Evolutionary conservation across 2,329 filamentous ascomycete species (phyloP), one percentile per base, ranked within the genome.

Genomic region (Cladosporium sp.): DNA sequence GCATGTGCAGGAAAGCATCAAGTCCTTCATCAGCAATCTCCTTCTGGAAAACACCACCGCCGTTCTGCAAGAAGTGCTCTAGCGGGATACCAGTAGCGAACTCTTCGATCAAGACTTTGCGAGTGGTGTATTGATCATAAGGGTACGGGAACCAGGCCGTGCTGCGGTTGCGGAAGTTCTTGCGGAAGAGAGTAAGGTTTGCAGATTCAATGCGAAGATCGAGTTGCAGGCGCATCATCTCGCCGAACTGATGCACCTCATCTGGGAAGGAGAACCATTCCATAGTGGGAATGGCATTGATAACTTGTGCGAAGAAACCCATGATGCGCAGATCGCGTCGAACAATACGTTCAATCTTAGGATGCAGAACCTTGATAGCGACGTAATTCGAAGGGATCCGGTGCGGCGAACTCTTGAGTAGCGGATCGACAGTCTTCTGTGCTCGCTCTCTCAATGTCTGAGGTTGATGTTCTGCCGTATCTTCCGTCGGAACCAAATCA

Each of bases 201-300:
- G 93, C 90, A 1, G 93, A 90, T 78, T 99, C 95, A 67, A 98
- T 98, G 61, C 95, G 90, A 39, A 99, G 84, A 78, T 99, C 95
- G 2, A 99, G 84, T 76, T 99, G 95, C n/a, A 98, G 82, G 73
- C 90, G 90, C 95, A 99, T 99, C 95, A 99, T 99, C 75, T 96
- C 91, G 26, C 93, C 94, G 74, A 99, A 99, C 74, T 98, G 93
- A 16, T 84, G 80, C 3, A 98, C 95, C 76, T 99, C 95, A 71
- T 97, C 94, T 0, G 95, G 95, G 10, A 99, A 87, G 0, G 94
- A 97, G 6, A 99, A 84, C 95, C 95, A 99, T 78, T 98, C 92
- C 75, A 99, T 95, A 0, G 93, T 97, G 0, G 95, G 95, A 34
- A 99, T 90, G 1, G 86, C 81, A 77, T 98, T 96, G 70, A 99